Conservation (phyloP, 2,329 filamentous ascomycete species). For the Penicillium sp. region DNA sequence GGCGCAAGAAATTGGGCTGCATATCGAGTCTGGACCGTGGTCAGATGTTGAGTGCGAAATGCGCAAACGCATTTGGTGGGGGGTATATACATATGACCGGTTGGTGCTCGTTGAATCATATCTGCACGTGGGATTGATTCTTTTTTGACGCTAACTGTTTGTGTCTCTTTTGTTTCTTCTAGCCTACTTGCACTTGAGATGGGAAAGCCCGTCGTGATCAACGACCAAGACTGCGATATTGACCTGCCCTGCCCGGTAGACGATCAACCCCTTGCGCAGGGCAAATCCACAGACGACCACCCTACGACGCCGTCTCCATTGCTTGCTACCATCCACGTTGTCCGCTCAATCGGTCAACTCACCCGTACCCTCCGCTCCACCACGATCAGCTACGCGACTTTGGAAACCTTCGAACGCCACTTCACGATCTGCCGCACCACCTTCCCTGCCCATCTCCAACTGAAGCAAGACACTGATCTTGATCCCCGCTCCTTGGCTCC, state of each 20-base stretch:
- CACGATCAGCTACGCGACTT: slow-evolving; percentile 58
- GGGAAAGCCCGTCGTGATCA: slow-evolving; percentile 72
- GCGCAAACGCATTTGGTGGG: slow-evolving; percentile 87
- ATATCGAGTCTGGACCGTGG: slow-evolving; percentile 68
- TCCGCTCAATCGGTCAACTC: slow-evolving; percentile 69
- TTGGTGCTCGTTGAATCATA: slow-evolving; percentile 29
- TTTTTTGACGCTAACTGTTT: too few relatives aligned
- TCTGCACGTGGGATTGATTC: too few relatives aligned
- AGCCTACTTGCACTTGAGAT: slow-evolving; percentile 72
- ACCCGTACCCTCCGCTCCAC: slow-evolving; percentile 64
- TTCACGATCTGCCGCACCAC: slow-evolving; percentile 68
- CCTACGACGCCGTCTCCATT: slow-evolving; percentile 67
- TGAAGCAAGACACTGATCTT: slow-evolving; percentile 59
- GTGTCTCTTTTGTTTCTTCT: background rate
- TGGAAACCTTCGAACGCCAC: slow-evolving; percentile 75
- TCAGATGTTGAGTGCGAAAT: slow-evolving; percentile 75
- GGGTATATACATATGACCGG: slow-evolving; percentile 84
- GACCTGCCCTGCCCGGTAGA: slow-evolving; percentile 72
- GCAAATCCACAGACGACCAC: slow-evolving; percentile 41
- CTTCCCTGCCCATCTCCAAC: slow-evolving; percentile 70
- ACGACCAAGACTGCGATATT: slow-evolving; percentile 84
- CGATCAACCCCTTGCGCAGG: slow-evolving; percentile 57
- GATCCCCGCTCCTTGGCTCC: slow-evolving; percentile 70
- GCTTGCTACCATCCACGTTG: slow-evolving; percentile 72
- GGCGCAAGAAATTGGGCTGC: slow-evolving; percentile 76